A percentile compares a stretch with the other conserved stretches of the same genome.
Conservation (phyloP, 208 protist genomes). For the Leishmania martiniquensis region DNA sequence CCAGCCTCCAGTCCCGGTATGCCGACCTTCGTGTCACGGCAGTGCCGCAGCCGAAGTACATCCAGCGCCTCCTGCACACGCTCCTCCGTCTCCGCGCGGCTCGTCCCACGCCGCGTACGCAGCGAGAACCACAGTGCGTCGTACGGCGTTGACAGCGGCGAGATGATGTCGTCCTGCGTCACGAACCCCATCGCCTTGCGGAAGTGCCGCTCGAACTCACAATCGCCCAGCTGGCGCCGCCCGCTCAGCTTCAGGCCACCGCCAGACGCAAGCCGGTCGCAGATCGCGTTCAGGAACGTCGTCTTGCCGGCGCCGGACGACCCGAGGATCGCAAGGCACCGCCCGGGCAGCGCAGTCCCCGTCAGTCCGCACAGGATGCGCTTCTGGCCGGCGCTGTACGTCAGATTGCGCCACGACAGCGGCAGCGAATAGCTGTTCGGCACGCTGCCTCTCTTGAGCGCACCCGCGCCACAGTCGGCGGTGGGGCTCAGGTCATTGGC, state of each 20-base stretch:
- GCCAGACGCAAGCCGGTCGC: constrained; percentile 54
- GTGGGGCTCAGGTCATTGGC: constrained; percentile 49
- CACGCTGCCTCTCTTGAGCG: constrained; percentile 31
- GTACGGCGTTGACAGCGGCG: constrained; percentile 59
- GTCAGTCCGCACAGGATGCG: constrained; percentile 72
- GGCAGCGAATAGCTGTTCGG: constrained; percentile 50
- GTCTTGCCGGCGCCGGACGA: constrained; percentile 86
- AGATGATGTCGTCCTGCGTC: constrained; percentile 84
- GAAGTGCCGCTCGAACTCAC: constrained; percentile 57
- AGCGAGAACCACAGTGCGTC: constrained; percentile 78
- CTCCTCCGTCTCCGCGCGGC: constrained; percentile 38
- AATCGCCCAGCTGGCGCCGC: constrained; percentile 66
- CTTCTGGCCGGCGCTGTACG: constrained; percentile 49
- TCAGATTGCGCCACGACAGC: constrained; percentile 77
- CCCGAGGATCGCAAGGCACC: constrained; percentile 85
- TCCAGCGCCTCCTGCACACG: constrained; percentile 72
- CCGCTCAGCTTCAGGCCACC: constrained; percentile 52
- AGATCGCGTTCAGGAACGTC: constrained; percentile 70
- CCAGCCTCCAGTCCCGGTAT: constrained; percentile 67
- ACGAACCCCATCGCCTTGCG: constrained; percentile 80
- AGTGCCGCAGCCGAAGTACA: constrained; percentile 67
- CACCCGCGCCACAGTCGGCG: constrained; percentile 49
- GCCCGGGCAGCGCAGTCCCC: constrained; percentile 70
- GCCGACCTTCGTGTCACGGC: constrained; percentile 80
- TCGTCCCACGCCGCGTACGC: constrained; percentile 64